Base-by-base conservation (phyloP, 164 flowering plant species). In the Houttuynia cordata region DNA sequence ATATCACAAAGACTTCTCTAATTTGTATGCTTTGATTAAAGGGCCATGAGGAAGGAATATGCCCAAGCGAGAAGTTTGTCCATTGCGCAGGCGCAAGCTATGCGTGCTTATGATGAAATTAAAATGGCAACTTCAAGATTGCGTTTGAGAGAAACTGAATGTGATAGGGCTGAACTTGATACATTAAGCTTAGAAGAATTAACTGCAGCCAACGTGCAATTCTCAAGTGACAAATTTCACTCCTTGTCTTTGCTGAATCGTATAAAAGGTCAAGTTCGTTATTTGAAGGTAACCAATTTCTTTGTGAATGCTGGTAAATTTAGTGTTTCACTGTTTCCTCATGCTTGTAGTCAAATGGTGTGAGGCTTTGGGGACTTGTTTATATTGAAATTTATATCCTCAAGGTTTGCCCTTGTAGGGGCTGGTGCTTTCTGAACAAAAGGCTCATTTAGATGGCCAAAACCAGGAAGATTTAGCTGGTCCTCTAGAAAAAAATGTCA, bases 41-140 rank as follows among this genome's bases (percentile, higher is more conserved):
- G 89, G 98, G 77, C 70, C 56, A 86, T 93, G 92, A 70, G 97
- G 58, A 93, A 83, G 81, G 98, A 93, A 74, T 87, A 79, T 69
- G 69, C 75, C 34, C 80, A 73, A 67, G 91, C 98, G 71, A 84
- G 97, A 71, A 72, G 82, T 25, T 76, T 93, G 79, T 83, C 92
- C 57, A 75, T 62, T 66, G 84, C 85, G 63, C 98, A 93, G 76
- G 88, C 92, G 51, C 97, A 90, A 67, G 65, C 79, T 68, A 70
- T 93, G 53, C 76, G 78, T 71, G 96, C 96, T 62, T 79, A 93
- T 78, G 97, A 87, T 79, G 98, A 93, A 76, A 78, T 93, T 53
- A 87, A 78, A 71, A 87, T 87, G 96, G 90, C 98, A 64, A 83
- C 86, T 34, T 81, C 94, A 50, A 78, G 98, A 45, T 68, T 88